Evolutionary conservation across 208 protist genomes (phyloP), one percentile per base, ranked within the genome.

Genomic region (Kentomonas sorsogonicus): DNA sequence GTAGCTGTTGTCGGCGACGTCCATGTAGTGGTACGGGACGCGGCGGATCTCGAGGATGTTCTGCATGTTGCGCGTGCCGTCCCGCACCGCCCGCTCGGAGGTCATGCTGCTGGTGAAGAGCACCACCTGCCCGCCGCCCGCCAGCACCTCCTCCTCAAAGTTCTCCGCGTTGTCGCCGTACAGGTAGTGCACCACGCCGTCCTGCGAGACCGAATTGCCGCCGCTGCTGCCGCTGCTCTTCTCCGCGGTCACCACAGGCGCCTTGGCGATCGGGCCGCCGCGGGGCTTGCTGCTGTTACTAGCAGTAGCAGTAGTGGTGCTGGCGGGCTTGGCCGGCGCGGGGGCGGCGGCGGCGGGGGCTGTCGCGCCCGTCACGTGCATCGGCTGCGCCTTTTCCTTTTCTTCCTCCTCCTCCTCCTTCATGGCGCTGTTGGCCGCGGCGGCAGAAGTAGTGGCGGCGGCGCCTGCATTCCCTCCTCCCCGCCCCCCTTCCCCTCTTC

Each of bases 71-170:
- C 80, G 63, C 41, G 69, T 81, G 36, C 76, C 66, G 43, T 82
- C 72, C 13, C 80, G 79, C 31, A 83, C 73, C 27, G 51, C 50
- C 10, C 77, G 69, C 38, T 84, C 72, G 13, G 71, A 75, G 0
- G 85, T 87, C 72, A 92, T 81, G 60, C 73, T 83, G 0, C 81
- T 87, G 7, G 33, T 76, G 64, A 88, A 92, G 30, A 92, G 63
- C 30, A 85, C 48, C 34, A 83, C 77, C 54, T 84, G 67, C 1
- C 63, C 75, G 3, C 33, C 52, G 23, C 46, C 65, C 15, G 30
- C 61, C n/a, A 69, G 55, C 18, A 70, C 60, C 30, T 60, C 44
- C 50, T 66, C 31, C 39, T 80, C 70, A 39, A 63, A 84, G 51
- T 66, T 69, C 15, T 66, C 61, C 23, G 62, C 55, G 18, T 67